Evolutionary conservation across 2,329 filamentous ascomycete species (phyloP).

Genomic region (Pseudogymnoascus sp.): DNA sequence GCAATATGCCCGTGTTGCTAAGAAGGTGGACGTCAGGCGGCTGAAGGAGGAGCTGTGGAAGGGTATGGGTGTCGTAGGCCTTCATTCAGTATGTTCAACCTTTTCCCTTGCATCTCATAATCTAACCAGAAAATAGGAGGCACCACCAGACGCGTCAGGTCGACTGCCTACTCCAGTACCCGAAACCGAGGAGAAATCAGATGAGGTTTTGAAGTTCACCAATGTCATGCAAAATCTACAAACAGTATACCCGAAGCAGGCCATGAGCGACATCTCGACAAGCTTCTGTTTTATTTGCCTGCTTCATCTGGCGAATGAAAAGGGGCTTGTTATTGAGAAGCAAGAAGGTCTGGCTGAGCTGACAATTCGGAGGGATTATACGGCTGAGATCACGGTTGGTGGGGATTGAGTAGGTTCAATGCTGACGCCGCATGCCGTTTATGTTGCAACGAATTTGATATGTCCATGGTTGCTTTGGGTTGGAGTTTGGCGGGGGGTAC

Average conservation of each 20-base stretch:
- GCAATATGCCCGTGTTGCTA: slow-evolving; percentile 60
- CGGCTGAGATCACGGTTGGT: slow-evolving; percentile 43
- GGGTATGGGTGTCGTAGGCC: slow-evolving; percentile 49
- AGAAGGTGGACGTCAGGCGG: slow-evolving; percentile 61
- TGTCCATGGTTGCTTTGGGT: background rate
- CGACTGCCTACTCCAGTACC: slow-evolving; percentile 29
- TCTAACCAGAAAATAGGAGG: slow-evolving; percentile 18
- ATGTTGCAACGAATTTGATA: slow-evolving; percentile 4
- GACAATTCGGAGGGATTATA: slow-evolving; percentile 53
- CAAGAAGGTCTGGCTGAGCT: slow-evolving; percentile 46
- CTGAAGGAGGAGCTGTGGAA: slow-evolving; percentile 65
- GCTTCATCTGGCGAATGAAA: slow-evolving; percentile 67
- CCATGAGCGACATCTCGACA: slow-evolving; percentile 91
- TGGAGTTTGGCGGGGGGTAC: background rate
- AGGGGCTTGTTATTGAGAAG: slow-evolving; percentile 55
- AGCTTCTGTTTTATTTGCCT: slow-evolving; percentile 84
- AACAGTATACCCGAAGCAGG: slow-evolving; percentile 72
- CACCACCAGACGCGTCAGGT: slow-evolving; percentile 21
- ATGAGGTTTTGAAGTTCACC: slow-evolving; percentile 68
- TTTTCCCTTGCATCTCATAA: background rate
- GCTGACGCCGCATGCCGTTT: background rate
- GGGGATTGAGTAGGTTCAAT: slow-evolving; percentile 10
- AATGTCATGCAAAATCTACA: slow-evolving; percentile 85
- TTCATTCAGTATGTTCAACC: slow-evolving; percentile 36
- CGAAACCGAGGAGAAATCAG: slow-evolving; percentile 36